Evolutionary conservation across 2,329 filamentous ascomycete genomes (phyloP).

Genomic region (Penicillium thymicola): DNA sequence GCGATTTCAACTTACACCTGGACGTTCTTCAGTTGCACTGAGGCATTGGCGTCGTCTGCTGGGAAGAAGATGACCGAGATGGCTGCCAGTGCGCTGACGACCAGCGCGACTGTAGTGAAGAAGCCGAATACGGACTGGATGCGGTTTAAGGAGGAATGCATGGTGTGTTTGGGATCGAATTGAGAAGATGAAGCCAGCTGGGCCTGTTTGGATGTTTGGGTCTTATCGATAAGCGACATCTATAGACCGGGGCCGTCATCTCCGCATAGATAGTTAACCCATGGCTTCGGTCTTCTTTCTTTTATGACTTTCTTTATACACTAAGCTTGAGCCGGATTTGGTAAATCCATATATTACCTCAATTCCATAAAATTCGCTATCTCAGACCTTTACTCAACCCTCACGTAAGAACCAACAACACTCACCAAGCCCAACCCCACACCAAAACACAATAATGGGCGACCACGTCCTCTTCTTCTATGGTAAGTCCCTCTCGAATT

Average conservation of each 20-base stretch:
- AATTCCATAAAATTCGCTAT: background rate
- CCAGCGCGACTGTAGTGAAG: slow-evolving; percentile 91
- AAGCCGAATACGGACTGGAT: slow-evolving; percentile 93
- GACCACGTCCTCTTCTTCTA: slow-evolving; percentile 63
- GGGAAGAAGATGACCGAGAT: slow-evolving; percentile 66
- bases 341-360: too few species aligned
- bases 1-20: slow-evolving; percentile 67
- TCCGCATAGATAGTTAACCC: background rate
- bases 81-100: slow-evolving; percentile 74
- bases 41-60: slow-evolving; percentile 54
- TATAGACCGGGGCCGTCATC: background rate
- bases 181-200: slow-evolving; percentile 31
- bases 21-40: slow-evolving; percentile 56
- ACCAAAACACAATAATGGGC: slow-evolving; percentile 43
- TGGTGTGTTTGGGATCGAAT: slow-evolving; percentile 41
- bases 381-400: background rate
- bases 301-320: background rate
- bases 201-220: slow-evolving; percentile 23
- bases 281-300: background rate
- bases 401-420: background rate
- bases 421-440: background rate
- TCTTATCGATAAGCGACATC: slow-evolving; percentile 22
- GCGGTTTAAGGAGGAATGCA: slow-evolving; percentile 85
- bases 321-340: background rate
- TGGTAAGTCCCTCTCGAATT: slow-evolving; percentile 38